Evolutionary conservation across 768 basidiomycete species (phyloP).

Genomic region (Neoboletus brunneissimus): DNA sequence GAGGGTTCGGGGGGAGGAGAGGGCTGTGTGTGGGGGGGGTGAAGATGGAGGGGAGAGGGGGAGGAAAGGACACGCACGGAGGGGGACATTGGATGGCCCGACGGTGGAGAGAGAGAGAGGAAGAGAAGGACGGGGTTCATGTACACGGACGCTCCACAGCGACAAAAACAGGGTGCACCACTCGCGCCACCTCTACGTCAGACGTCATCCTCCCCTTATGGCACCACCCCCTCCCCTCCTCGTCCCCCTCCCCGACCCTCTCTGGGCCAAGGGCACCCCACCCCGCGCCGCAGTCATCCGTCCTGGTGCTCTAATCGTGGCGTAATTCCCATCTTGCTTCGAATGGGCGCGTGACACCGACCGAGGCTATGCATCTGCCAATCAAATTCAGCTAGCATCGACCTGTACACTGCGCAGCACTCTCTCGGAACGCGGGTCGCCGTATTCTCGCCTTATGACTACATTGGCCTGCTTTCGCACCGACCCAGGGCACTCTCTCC

Average conservation of each 20-base stretch:
- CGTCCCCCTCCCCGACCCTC: neutral
- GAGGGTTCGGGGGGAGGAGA: constrained; percentile 6
- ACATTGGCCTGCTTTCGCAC: neutral
- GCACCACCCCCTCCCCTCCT: neutral
- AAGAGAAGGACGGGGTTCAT: constrained; percentile 18
- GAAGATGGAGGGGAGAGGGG: neutral
- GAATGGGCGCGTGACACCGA: too few relatives aligned
- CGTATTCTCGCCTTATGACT: too few relatives aligned
- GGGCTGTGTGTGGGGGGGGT: constrained; percentile 10
- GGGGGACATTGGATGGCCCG: constrained; percentile 16
- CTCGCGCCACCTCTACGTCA: constrained; percentile 33
- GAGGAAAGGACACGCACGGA: constrained; percentile 1
- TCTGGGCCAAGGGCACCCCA: neutral
- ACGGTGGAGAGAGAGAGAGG: constrained; percentile 1
- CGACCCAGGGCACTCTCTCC: neutral
- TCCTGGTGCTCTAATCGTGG: neutral
- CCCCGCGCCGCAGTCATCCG: neutral
- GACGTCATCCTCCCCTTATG: constrained; percentile 31
- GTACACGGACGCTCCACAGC: constrained; percentile 35
- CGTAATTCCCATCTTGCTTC: neutral
- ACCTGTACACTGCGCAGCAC: neutral
- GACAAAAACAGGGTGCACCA: constrained; percentile 35
- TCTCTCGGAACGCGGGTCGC: neutral
- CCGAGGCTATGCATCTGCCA: too few relatives aligned
- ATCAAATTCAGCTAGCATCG: too few relatives aligned